Evolutionary conservation across 495 filamentous ascomycete species (phyloP).

Genomic region (Hypoxylon intermedium): DNA sequence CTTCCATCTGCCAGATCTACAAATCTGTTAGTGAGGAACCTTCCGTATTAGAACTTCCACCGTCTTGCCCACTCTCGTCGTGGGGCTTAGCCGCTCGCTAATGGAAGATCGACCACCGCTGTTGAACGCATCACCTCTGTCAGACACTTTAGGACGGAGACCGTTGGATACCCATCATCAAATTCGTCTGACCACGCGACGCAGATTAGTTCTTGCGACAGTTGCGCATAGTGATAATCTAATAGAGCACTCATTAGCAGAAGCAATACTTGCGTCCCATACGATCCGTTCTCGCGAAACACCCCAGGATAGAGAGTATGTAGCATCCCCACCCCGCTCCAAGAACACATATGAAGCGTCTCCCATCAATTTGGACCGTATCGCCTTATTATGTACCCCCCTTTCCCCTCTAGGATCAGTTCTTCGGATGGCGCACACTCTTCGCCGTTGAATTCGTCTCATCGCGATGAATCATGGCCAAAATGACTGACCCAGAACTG

Average conservation of each 20-base stretch:
- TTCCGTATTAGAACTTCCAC: constrained; percentile 1
- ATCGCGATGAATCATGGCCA: constrained; percentile 32
- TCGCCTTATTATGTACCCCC: constrained; percentile 22
- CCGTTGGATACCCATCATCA: constrained; percentile 16
- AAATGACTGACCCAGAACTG: constrained; percentile 38
- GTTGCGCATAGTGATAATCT: constrained; percentile 17
- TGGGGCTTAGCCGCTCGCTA: constrained; percentile 28
- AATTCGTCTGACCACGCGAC: constrained; percentile 21
- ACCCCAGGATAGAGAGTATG: constrained; percentile 31
- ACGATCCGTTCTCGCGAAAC: constrained; percentile 18
- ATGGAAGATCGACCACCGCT: constrained; percentile 18
- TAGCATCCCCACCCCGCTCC: constrained; percentile 36
- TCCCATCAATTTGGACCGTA: constrained; percentile 29
- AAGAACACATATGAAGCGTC: constrained; percentile 32
- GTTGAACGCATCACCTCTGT: constrained; percentile 21
- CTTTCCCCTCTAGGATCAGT: constrained; percentile 13
- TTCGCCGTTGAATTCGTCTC: constrained; percentile 9
- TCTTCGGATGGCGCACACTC: constrained; percentile 15
- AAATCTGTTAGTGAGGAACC: constrained; percentile 26
- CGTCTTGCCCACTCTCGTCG: constrained; percentile 20
- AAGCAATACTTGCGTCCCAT: constrained; percentile 5
- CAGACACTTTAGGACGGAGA: constrained; percentile 4
- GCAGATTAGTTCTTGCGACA: constrained; percentile 8
- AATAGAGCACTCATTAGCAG: constrained; percentile 3
- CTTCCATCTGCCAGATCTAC: no score